phyloP scores from a whole-genome alignment of 257 asterid species.

The Nicotiana otophora region DNA sequence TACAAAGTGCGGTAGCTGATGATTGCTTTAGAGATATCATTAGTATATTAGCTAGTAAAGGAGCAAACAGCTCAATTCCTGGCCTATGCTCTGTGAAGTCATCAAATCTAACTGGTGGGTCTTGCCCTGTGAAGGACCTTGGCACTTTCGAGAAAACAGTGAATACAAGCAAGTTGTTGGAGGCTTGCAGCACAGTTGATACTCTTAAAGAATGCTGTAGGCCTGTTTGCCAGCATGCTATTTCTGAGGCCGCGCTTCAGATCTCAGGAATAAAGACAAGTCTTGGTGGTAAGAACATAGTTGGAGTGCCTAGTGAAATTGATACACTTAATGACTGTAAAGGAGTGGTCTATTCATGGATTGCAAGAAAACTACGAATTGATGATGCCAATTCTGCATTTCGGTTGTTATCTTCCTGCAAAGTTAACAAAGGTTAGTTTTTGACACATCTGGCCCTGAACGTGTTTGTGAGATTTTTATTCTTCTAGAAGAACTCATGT shows the following conservation, averaged over 20 bases:
- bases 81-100: slow-evolving; percentile 68
- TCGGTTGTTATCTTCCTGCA: slow-evolving; percentile 89
- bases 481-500: neutral
- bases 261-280: slow-evolving; percentile 51
- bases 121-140: slow-evolving; percentile 90
- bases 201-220: slow-evolving; percentile 95
- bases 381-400: slow-evolving; percentile 74
- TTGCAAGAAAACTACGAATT: slow-evolving; percentile 66
- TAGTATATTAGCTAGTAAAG: slow-evolving; percentile 90
- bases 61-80: slow-evolving; percentile 80
- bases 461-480: neutral
- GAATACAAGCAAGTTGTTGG: slow-evolving; percentile 81
- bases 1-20: slow-evolving; percentile 70
- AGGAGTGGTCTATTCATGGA: slow-evolving; percentile 79
- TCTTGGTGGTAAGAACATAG: slow-evolving; percentile 43
- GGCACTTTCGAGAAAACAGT: slow-evolving; percentile 65
- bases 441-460: neutral
- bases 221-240: slow-evolving; percentile 77
- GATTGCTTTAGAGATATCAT: slow-evolving; percentile 94
- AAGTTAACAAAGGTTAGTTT: slow-evolving; percentile 79
- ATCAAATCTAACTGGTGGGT: slow-evolving; percentile 80
- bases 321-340: slow-evolving; percentile 73
- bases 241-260: slow-evolving; percentile 80
- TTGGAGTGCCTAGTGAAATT: slow-evolving; percentile 44
- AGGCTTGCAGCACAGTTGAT: slow-evolving; percentile 79